These are phyloP conservation scores for Aureobasidium sp. DNA, from an alignment of 2,329 filamentous ascomycete genomes.

Conservation along the genomic window DNA sequence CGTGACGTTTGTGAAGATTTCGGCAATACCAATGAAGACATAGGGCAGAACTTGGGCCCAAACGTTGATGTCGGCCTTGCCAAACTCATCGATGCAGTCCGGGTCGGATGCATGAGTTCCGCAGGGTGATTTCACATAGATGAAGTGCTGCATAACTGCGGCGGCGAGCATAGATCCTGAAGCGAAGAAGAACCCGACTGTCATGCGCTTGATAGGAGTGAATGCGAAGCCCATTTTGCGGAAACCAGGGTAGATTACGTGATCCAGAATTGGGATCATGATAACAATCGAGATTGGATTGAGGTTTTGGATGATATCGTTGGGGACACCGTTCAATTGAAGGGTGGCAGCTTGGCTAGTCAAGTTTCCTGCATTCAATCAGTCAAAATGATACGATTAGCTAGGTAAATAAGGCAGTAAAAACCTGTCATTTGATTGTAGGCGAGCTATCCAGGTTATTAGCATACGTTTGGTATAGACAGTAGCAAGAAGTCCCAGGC, in stretches of 20 bases:
- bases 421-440: conserved; percentile 30
- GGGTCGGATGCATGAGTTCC: conserved; percentile 27
- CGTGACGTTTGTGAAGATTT: conserved; percentile 41
- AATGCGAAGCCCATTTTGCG: conserved; percentile 37
- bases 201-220: conserved; percentile 47
- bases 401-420: too few relatives aligned
- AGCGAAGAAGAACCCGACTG: conserved; percentile 48
- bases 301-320: conserved; percentile 39
- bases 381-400: too few relatives aligned
- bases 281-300: conserved; percentile 38
- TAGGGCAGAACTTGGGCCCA: conserved; percentile 40
- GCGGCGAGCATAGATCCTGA: conserved; percentile 48
- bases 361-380: conserved; percentile 21
- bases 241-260: conserved; percentile 40
- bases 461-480: neutral
- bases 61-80: conserved; percentile 31
- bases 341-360: conserved; percentile 38
- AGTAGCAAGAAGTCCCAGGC: too few relatives aligned
- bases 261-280: conserved; percentile 41
- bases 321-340: conserved; percentile 38
- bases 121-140: conserved; percentile 48
- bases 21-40: conserved; percentile 34
- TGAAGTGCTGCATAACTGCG: conserved; percentile 48
- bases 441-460: conserved; percentile 34
- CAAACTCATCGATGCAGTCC: conserved; percentile 9